These are phyloP conservation scores for Aegilops speltoides DNA, from an alignment of 176 grass and related monocot species.

Conservation along the genomic window DNA sequence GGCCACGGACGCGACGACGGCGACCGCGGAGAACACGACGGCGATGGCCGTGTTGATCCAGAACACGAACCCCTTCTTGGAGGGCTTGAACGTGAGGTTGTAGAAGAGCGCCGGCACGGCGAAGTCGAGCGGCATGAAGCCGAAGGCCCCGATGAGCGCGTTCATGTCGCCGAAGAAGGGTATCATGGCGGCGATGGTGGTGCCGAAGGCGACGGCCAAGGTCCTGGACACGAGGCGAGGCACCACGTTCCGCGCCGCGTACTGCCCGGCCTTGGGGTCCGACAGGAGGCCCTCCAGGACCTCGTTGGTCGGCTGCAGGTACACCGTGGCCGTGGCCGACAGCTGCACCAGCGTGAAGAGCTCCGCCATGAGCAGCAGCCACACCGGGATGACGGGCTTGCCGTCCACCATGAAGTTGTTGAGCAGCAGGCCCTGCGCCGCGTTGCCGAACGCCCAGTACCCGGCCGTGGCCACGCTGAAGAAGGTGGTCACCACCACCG, in stretches of 20 bases:
- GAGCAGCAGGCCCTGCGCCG: slow-evolving; percentile 50
- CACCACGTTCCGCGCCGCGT: slow-evolving; percentile 59
- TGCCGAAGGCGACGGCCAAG: slow-evolving; percentile 49
- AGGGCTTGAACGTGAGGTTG: slow-evolving; percentile 84
- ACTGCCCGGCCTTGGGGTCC: slow-evolving; percentile 57
- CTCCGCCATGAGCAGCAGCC: slow-evolving; percentile 65
- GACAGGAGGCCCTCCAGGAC: slow-evolving; percentile 69
- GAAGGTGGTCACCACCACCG: slow-evolving; percentile 73
- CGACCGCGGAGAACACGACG: slow-evolving; percentile 58
- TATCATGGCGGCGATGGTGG: slow-evolving; percentile 78
- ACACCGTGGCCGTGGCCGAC: slow-evolving; percentile 77
- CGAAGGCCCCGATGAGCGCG: slow-evolving; percentile 80
- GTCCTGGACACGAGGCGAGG: slow-evolving; percentile 65
- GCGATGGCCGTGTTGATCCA: slow-evolving; percentile 74
- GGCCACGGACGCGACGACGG: slow-evolving; percentile 57
- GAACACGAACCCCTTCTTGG: slow-evolving; percentile 62
- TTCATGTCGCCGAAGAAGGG: slow-evolving; percentile 98
- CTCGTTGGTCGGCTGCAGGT: slow-evolving; percentile 94
- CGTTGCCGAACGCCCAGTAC: slow-evolving; percentile 93
- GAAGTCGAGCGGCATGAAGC: slow-evolving; percentile 94
- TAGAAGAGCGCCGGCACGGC: slow-evolving; percentile 74
- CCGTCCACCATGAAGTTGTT: slow-evolving; percentile 73
- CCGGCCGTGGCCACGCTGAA: slow-evolving; percentile 89
- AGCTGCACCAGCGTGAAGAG: slow-evolving; percentile 82
- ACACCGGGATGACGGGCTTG: slow-evolving; percentile 55